phyloP scores from a whole-genome alignment of 2,329 filamentous ascomycete genomes.

The Venturia pyrina region DNA sequence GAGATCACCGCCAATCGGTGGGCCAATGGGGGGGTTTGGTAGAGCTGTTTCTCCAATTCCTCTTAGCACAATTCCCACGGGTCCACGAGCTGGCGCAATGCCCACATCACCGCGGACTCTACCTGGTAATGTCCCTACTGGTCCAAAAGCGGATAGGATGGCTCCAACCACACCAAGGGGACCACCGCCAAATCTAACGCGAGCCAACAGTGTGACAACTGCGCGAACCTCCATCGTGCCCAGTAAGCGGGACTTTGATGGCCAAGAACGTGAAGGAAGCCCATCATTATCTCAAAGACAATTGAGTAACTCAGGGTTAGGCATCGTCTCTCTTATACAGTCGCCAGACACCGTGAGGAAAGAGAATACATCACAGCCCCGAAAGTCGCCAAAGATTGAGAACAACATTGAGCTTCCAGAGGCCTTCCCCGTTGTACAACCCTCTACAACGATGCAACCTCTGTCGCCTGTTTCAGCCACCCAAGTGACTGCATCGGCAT shows the following conservation, averaged over 20 bases:
- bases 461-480: background rate
- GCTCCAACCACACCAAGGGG: background rate
- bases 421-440: background rate
- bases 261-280: conserved; percentile 30
- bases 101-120: conserved; percentile 5
- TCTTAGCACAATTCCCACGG: conserved; percentile 27
- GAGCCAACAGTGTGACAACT: background rate
- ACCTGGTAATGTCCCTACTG: conserved; percentile 28
- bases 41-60: conserved; percentile 9
- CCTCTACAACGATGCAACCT: background rate
- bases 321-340: background rate
- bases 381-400: background rate
- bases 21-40: background rate
- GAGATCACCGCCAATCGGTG: background rate
- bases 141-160: conserved; percentile 26
- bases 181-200: conserved; percentile 6
- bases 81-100: conserved; percentile 25
- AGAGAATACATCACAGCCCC: background rate
- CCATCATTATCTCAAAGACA: background rate
- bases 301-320: background rate
- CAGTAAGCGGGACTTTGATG: conserved; percentile 34
- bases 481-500: background rate
- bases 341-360: background rate
- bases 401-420: background rate
- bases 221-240: conserved; percentile 21